Evolutionary conservation across 129 eudicot genomes (phyloP), one percentile per base, ranked within the genome.

Genomic region (Lonicera japonica): DNA sequence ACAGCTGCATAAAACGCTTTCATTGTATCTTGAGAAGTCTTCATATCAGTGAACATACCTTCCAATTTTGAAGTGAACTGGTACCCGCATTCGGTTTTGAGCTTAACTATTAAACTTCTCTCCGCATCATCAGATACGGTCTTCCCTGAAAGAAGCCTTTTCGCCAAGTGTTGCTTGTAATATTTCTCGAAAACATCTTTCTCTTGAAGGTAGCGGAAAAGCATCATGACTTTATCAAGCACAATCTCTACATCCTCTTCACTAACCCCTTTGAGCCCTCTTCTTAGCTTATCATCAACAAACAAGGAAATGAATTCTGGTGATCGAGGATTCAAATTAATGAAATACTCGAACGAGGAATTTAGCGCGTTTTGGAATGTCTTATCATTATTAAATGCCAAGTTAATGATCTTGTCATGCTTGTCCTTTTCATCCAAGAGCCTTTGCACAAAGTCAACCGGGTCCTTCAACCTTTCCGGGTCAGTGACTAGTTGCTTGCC

Each of bases 21-120:
- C 86, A 81, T 81, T 54, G 82, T 80, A 64, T 80, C 86, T 19
- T 80, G 79, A 54, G 87, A 82, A 3, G 87, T 82, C 57, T 77
- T 82, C 87, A 82, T 82, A 21, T 82, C 87, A 0, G 83, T 77
- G 61, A 82, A 77, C 87, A 82, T 82, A 12, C 87, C 87, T 67
- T 82, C 87, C 54, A 82, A 29, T 53, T 82, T 82, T 7, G 87
- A 82, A 25, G 87, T 82, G 19, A 82, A 82, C 11, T 82, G 87
- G 59, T 82, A 82, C 59, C 87, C 87, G 21, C 87, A 82, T 66
- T 82, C 83, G 0, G 87, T 82, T 67, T 82, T 82, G 18, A 82
- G 68, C 65, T 82, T 82, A 13, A 82, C 57, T 16, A 82, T 74
- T 66, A 82, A 34, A 66, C 87, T 78, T 67, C 87, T 60, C 29